Evolutionary conservation across 2,329 filamentous ascomycete species (phyloP).

Genomic region (Metarhizium robertsii): DNA sequence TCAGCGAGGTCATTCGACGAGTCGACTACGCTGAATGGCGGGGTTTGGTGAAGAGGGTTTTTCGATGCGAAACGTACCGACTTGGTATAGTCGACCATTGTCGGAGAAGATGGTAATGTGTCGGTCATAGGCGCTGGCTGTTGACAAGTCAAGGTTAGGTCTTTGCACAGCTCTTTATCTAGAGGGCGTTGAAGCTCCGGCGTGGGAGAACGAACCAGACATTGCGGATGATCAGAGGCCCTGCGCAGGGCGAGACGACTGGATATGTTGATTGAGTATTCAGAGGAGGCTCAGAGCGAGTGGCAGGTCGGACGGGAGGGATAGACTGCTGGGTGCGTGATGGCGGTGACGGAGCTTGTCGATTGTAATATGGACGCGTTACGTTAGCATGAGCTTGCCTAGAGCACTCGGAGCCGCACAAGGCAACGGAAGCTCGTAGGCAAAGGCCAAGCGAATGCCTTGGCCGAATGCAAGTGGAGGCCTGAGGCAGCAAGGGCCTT

Average conservation of each 20-base stretch:
- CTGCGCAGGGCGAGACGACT: constrained; percentile 7
- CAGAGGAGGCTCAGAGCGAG: not conserved
- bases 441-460: constrained; percentile 25
- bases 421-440: constrained; percentile 21
- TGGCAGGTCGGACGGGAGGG: constrained; percentile 3
- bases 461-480: constrained; percentile 10
- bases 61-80: constrained; percentile 58
- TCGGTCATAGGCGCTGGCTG: constrained; percentile 79
- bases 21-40: not conserved
- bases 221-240: constrained; percentile 30
- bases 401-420: constrained; percentile 17
- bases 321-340: constrained; percentile 4
- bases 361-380: constrained; percentile 27
- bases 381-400: constrained; percentile 41
- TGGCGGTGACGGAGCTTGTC: constrained; percentile 9
- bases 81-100: constrained; percentile 97
- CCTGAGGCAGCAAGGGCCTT: constrained; percentile 22
- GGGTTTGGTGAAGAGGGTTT: not conserved
- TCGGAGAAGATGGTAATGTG: constrained; percentile 99
- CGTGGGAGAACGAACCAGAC: constrained; percentile 34
- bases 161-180: not conserved
- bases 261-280: not conserved
- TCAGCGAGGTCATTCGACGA: not conserved
- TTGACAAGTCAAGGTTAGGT: constrained; percentile 16
- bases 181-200: not conserved